A percentile compares a stretch with the other conserved stretches of the same genome.
phyloP scores from a whole-genome alignment of 257 asterid species.

The Scutellaria minor region DNA sequence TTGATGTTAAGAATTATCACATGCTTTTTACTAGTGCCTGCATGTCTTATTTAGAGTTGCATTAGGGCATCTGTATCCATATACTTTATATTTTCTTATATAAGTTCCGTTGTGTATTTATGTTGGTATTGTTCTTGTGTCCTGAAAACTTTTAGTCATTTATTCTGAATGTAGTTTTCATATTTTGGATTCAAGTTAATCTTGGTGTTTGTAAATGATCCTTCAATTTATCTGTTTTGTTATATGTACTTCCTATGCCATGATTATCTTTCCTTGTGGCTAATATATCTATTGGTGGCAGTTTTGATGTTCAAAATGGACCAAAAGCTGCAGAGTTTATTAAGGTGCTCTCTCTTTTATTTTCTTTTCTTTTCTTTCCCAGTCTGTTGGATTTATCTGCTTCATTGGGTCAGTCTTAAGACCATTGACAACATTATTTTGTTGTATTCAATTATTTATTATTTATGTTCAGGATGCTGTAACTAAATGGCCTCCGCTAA shows the following conservation, averaged over 20 bases:
- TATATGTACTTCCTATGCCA: slow-evolving; percentile 1
- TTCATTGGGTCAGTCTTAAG: background rate
- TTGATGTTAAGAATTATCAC: background rate
- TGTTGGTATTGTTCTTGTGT: background rate
- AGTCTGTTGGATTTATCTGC: slow-evolving; percentile 21
- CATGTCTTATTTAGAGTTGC: background rate
- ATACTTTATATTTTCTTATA: background rate
- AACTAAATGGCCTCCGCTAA: slow-evolving; percentile 80
- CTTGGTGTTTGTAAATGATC: slow-evolving; percentile 9
- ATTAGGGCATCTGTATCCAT: slow-evolving; percentile 1
- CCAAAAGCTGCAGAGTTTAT: slow-evolving; percentile 96
- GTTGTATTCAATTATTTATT: background rate
- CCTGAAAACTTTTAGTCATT: background rate
- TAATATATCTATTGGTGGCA: slow-evolving; percentile 43
- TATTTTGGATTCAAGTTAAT: slow-evolving; percentile 3
- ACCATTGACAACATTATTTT: background rate
- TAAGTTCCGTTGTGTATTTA: background rate
- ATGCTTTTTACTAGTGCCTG: too few relatives aligned
- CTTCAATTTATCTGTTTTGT: background rate
- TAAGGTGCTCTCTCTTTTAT: slow-evolving; percentile 47
- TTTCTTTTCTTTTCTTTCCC: background rate
- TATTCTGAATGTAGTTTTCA: slow-evolving; percentile 4
- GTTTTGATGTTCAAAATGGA: slow-evolving; percentile 93
- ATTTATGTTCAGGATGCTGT: slow-evolving; percentile 64
- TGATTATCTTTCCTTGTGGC: slow-evolving; percentile 15